Conservation (phyloP, 441 rosid species). For the Macaranga tanarius region DNA sequence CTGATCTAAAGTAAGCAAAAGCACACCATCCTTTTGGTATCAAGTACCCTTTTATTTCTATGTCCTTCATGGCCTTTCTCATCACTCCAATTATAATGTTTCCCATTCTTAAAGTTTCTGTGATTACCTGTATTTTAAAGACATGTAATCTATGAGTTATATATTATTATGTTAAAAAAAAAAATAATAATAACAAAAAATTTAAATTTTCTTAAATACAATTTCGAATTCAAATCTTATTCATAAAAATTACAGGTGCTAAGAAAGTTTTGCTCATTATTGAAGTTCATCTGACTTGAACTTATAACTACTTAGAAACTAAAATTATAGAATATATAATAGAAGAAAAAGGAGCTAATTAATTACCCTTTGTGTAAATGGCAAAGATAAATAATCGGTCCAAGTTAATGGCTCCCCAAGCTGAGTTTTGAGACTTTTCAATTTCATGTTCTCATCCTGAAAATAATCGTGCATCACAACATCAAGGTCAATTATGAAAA, state of each 20-base stretch:
- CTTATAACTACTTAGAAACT: no score
- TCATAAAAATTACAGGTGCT: no score
- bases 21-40: slow-evolving; percentile 97
- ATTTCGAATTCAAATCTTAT: no score
- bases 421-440: slow-evolving; percentile 62
- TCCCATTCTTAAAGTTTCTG: slow-evolving; percentile 88
- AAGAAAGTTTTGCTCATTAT: no score
- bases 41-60: slow-evolving; percentile 72
- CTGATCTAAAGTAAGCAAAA: slow-evolving; percentile 80
- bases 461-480: neutral
- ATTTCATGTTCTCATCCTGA: slow-evolving; percentile 84
- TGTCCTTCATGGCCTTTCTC: slow-evolving; percentile 83
- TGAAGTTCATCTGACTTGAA: no score
- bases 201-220: no score
- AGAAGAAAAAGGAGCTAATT: no score
- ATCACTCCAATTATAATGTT: slow-evolving; percentile 86
- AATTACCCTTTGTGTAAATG: slow-evolving; percentile 78
- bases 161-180: no score
- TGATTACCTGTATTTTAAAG: slow-evolving; percentile 61
- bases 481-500: neutral
- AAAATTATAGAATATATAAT: no score
- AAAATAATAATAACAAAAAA: no score
- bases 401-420: slow-evolving; percentile 62
- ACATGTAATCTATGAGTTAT: no score
- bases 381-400: slow-evolving; percentile 76